Base-by-base conservation (phyloP, 305 asterid species). In the Ajuga reptans region DNA sequence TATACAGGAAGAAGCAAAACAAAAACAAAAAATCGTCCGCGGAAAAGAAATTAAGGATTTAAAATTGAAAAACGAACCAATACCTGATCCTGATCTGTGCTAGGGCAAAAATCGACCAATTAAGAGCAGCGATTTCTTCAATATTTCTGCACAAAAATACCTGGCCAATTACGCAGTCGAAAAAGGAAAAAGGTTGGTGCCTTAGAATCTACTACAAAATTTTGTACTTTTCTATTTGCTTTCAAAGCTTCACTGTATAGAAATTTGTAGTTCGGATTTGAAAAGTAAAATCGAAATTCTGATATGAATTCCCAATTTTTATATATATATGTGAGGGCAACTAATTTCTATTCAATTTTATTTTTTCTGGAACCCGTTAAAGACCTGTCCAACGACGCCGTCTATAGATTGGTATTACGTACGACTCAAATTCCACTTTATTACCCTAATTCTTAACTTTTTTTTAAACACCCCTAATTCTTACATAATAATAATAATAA, bases 11-110 rank as follows among this genome's bases (percentile, higher is more conserved):
- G 5, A 12, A 54, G 9, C 46, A 27, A 56, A 36, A 51, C 42
- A 34, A 18, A 63, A 14, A n/a, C 52, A 31, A 57, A 71, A 39
- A 18, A 57, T 50, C 68, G 50, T 15, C 8, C 41, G 46, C 29
- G 59, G 41, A 57, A 71, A 39, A 18, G 33, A 65, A 15, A 75
- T 55, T 59, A 46, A 34, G 7, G 63, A 41, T 3, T 45, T 3
- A 7, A 36, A 53, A 69, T 17, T 43, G 36, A 31, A 9, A 39
- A 49, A 57, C 39, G 67, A 72, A 24, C 52, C 1, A 41, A 34
- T 76, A 81, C 81, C 83, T 55, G 79, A 66, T 78, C 81, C 81
- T 79, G 83, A 79, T 76, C 79, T 68, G 31, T 51, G 62, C 77
- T 73, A 77, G 73, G 81, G 74, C 80, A 36, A 57, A 61, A 49